Conservation (phyloP, 768 basidiomycete genomes). For the Termitomyces sp. region DNA sequence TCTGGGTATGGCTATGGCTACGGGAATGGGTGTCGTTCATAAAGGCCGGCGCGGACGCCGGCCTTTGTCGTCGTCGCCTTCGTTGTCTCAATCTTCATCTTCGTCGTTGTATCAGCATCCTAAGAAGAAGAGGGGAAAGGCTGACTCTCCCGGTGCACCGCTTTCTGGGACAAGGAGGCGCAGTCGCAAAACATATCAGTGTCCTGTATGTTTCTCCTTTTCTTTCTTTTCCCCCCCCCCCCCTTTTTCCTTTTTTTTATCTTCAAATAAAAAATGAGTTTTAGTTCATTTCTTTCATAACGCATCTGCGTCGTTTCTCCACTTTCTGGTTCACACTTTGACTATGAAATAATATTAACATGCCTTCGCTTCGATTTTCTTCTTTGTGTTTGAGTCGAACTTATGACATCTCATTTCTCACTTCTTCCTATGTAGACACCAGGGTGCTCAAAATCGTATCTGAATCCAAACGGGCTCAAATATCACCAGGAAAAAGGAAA, state of each 20-base stretch:
- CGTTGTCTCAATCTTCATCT: background rate
- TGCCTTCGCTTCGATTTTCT: background rate
- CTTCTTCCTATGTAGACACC: slow-evolving; percentile 22
- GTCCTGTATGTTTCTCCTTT: slow-evolving; percentile 32
- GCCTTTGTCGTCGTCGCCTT: background rate
- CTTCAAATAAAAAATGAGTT: no score
- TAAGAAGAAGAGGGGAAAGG: slow-evolving; percentile 3
- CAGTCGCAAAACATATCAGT: slow-evolving; percentile 42
- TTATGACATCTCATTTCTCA: background rate
- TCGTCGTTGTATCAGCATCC: background rate
- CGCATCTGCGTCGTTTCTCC: no score
- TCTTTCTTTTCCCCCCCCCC: background rate
- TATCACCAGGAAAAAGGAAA: slow-evolving; percentile 66
- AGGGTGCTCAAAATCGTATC: slow-evolving; percentile 57
- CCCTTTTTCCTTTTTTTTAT: no score
- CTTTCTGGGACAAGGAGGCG: slow-evolving; percentile 9
- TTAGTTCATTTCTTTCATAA: no score
- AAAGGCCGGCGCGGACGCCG: background rate
- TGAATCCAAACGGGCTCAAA: slow-evolving; percentile 63
- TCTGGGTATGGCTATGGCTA: background rate
- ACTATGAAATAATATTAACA: no score
- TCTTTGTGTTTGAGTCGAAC: background rate
- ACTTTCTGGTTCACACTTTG: no score
- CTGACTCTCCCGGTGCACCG: background rate
- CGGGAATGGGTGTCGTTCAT: background rate